Evolutionary conservation across 2,329 filamentous ascomycete species (phyloP).

Genomic region (Plenodomus tracheiphilus): DNA sequence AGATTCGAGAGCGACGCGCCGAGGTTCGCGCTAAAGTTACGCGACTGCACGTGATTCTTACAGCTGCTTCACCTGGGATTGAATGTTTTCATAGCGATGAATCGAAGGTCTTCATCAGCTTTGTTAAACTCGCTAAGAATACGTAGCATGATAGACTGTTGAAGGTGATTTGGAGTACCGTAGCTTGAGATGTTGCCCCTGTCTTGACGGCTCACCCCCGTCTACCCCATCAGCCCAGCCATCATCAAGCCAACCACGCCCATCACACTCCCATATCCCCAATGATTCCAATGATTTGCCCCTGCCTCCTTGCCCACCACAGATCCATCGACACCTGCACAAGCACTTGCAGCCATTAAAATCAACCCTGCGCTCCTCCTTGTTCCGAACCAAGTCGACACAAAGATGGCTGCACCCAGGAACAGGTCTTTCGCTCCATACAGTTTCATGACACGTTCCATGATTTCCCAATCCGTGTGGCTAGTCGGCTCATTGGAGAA

Average conservation of each 20-base stretch:
- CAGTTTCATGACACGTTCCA: slow-evolving; percentile 51
- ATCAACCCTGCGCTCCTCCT: slow-evolving; percentile 49
- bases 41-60: slow-evolving; percentile 10
- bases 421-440: slow-evolving; percentile 57
- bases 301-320: slow-evolving; percentile 45
- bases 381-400: slow-evolving; percentile 45
- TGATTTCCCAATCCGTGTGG: slow-evolving; percentile 41
- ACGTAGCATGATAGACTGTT: no score
- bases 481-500: slow-evolving; percentile 30
- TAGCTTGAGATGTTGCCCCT: no score
- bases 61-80: background rate
- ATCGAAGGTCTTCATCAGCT: no score
- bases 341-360: slow-evolving; percentile 46
- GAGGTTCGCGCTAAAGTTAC: slow-evolving; percentile 11
- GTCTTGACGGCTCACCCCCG: no score
- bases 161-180: no score
- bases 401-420: slow-evolving; percentile 49
- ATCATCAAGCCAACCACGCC: slow-evolving; percentile 46
- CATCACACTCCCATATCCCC: slow-evolving; percentile 47
- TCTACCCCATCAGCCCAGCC: slow-evolving; percentile 29
- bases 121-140: no score
- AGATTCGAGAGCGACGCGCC: slow-evolving; percentile 16
- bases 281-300: slow-evolving; percentile 54
- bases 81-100: no score
- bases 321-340: slow-evolving; percentile 53